Evolutionary conservation across 768 basidiomycete species (phyloP), one percentile per base, ranked within the genome.

Genomic region (Suillus hirtellus): DNA sequence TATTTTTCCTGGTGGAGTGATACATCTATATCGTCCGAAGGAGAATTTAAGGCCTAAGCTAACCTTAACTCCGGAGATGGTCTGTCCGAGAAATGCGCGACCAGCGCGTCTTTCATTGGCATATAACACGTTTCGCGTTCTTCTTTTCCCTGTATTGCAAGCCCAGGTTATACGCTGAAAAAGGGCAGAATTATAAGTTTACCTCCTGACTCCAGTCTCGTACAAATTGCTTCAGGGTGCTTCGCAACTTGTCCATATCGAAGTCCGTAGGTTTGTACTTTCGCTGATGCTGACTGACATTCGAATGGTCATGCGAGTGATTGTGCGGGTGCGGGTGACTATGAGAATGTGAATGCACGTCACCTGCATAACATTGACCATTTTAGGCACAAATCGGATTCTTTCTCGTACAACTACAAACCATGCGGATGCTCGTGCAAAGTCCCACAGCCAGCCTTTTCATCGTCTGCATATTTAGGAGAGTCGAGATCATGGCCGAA

Each of bases 131-230:
- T 71, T 56, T 93, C 88, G 10, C 96, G 85, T 72, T 99, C 96
- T 1, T 74, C 72, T 66, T 78, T 81, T 1, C 95, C 95, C 90
- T 95, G 66, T 31, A 7, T 47, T 27, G 7, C 40, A 61, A 63
- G 52, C 37, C 24, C 54, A 35, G 53, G 4, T 34, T 11, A 60
- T 14, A 40, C 11, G 4, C 12, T n/a, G 6, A 38, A 14, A 19
- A 52, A 15, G 52, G 47, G 6, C 46, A 52, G 12, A 37, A 53
- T 37, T 12, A 27, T 64, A 63, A 1, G 68, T 76, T 50, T 46
- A 94, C 93, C 80, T 93, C 89, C 66, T 81, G 83, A 64, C 90
- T 92, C 95, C 96, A 99, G 71, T 99, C 95, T 14, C 95, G 83
- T 11, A 95, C 95, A 59, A 96, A 89, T 69, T 96, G 95, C 71